Evolutionary conservation across 1,284 basidiomycete species (phyloP), one percentile per base, ranked within the genome.

Genomic region (Moesziomyces sp.): DNA sequence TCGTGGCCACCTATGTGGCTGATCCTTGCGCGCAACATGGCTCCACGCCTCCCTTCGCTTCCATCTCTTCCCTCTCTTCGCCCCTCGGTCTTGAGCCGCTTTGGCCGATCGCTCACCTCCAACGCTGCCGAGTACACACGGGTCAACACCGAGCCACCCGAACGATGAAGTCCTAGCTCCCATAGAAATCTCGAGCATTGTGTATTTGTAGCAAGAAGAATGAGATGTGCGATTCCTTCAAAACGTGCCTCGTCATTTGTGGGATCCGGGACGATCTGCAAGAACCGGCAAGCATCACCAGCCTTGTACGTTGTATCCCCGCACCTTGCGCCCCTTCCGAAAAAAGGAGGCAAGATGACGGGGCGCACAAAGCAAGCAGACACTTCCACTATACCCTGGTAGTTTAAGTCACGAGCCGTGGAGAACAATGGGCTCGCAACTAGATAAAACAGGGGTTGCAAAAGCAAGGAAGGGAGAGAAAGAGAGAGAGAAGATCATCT

Each of bases 191-290:
- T 10, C 8, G 11, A 6, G 6, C 8, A 35, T n/a, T 46, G 52
- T 46, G 52, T 52, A 44, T 33, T 62, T 69, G 55, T 62, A 62
- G 43, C 30, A 8, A 30, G 6, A 30, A 30, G 30, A 30, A 30
- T 8, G 2, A 23, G 38, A 66, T 79, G 78, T 77, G 63, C 45
- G 69, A 67, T 60, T 54, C 70, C 76, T 79, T 79, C 76, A 79
- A 77, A 79, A 79, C 76, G 74, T 67, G 24, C 47, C 48, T 60
- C 72, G 51, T 67, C 62, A 60, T 52, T 13, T 35, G 46, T 56
- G 49, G 46, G 38, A 19, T 68, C 61, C 45, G 59, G 65, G 62
- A 56, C 76, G 78, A 79, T 79, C 78, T 79, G 78, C 78, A 76
- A 75, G 68, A 66, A 56, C 70, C 69, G 30, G 30, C 30, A 30